Conservation (phyloP, 1,284 basidiomycete species). For the Exsudoporus floridanus region DNA sequence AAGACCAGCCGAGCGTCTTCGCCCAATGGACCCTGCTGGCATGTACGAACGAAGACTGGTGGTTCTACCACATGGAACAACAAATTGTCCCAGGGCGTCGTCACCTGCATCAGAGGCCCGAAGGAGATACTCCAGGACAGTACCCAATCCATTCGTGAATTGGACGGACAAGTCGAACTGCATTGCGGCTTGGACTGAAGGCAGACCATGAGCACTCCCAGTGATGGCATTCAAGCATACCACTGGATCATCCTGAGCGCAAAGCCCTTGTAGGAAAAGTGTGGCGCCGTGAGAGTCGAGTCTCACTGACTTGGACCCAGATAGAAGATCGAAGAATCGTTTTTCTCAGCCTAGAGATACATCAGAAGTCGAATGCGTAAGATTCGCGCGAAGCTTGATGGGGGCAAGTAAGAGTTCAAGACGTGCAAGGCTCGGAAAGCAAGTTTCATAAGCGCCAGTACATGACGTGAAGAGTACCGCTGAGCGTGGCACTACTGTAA, state of each 20-base stretch:
- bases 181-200: conserved; percentile 18
- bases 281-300: conserved; percentile 11
- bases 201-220: conserved; percentile 25
- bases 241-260: conserved; percentile 34
- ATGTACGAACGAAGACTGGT: conserved; percentile 44
- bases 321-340: too few species aligned
- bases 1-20: conserved; percentile 42
- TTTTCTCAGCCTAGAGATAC: conserved; percentile 15
- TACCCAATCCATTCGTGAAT: conserved; percentile 47
- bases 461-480: neutral
- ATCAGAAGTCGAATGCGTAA: neutral
- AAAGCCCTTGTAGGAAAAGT: conserved; percentile 52
- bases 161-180: conserved; percentile 21
- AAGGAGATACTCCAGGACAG: conserved; percentile 43
- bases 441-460: neutral
- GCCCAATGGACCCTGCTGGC: conserved; percentile 38
- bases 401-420: neutral
- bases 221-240: conserved; percentile 15
- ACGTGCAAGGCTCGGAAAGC: neutral
- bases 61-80: conserved; percentile 49
- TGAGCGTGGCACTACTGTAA: neutral
- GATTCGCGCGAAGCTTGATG: conserved; percentile 4
- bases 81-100: conserved; percentile 30
- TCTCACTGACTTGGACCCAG: conserved; percentile 19
- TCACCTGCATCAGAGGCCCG: conserved; percentile 36